These are phyloP conservation scores for Coffea humblotiana DNA, from an alignment of 305 asterid species.

Conservation along the genomic window DNA sequence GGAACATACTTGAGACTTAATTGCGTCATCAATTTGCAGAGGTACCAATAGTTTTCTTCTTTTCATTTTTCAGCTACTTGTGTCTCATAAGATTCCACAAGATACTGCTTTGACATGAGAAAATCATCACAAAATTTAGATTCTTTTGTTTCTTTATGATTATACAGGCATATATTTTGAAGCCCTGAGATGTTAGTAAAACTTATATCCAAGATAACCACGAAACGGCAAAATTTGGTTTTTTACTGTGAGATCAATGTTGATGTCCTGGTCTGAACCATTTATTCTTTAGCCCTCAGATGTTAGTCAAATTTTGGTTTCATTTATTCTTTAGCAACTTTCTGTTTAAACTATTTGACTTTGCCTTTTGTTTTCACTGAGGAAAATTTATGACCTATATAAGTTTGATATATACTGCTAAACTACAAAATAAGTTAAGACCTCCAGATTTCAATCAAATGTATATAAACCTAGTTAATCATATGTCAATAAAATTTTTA, in stretches of 20 bases:
- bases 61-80: constrained; percentile 68
- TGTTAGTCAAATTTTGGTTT: not conserved
- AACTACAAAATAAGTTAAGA: not conserved
- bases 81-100: constrained; percentile 87
- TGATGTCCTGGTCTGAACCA: not conserved
- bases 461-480: not conserved
- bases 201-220: not conserved
- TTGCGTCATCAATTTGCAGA: constrained; percentile 60
- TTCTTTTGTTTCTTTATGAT: not conserved
- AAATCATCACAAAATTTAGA: not conserved
- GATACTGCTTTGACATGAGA: constrained; percentile 53
- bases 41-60: constrained; percentile 53
- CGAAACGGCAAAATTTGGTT: not conserved
- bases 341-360: not conserved
- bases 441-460: not conserved
- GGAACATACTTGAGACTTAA: constrained; percentile 46
- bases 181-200: not conserved
- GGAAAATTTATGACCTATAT: not conserved
- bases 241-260: not conserved
- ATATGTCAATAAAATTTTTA: not conserved
- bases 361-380: not conserved
- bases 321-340: not conserved
- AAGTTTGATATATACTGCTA: not conserved
- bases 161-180: not conserved
- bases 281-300: not conserved